These are phyloP conservation scores for Erodium moschatum DNA, from an alignment of 441 rosid genomes.

Conservation along the genomic window DNA sequence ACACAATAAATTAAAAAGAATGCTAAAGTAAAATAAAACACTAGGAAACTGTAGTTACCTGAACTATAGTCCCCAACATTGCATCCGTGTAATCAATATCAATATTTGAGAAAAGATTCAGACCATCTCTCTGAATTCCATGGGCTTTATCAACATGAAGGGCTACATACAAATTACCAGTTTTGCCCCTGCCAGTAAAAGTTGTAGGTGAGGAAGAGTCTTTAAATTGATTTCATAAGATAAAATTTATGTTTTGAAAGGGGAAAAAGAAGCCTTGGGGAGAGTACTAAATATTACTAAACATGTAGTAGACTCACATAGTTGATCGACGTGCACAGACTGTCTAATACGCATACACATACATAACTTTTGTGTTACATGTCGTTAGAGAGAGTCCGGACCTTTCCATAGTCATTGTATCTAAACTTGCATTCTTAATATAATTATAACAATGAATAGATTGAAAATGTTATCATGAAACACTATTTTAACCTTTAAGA, in stretches of 20 bases:
- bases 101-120: conserved; percentile 67
- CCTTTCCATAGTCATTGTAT: neutral
- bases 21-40: neutral
- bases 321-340: too few relatives aligned
- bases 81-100: conserved; percentile 71
- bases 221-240: too few relatives aligned
- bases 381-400: neutral
- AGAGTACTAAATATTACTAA: too few relatives aligned
- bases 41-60: conserved; percentile 32
- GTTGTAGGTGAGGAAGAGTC: neutral
- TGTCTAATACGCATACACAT: too few relatives aligned
- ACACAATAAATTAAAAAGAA: too few relatives aligned
- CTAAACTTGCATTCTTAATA: neutral
- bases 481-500: neutral
- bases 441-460: neutral
- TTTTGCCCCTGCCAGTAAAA: conserved; percentile 40
- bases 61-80: conserved; percentile 54
- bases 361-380: too few relatives aligned
- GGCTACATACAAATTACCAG: conserved; percentile 63
- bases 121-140: conserved; percentile 74
- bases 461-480: neutral
- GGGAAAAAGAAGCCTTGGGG: too few relatives aligned
- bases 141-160: conserved; percentile 57
- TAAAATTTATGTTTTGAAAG: too few relatives aligned
- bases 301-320: too few relatives aligned